Evolutionary conservation across 1,284 basidiomycete genomes (phyloP).

Genomic region (Cryptococcus sp.): DNA sequence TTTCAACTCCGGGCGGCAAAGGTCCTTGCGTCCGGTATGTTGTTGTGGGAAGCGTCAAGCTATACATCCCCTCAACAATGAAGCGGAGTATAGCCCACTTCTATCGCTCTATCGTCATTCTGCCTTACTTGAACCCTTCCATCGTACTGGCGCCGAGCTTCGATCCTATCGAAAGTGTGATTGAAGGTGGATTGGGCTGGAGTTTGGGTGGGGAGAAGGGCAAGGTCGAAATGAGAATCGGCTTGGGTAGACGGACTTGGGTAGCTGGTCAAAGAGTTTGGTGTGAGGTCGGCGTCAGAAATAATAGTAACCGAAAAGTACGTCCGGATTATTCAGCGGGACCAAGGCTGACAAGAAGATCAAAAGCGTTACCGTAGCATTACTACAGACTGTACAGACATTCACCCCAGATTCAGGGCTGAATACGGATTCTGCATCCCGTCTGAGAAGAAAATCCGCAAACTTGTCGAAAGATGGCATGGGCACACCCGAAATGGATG

Average conservation of each 20-base stretch:
- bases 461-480: conserved; percentile 3
- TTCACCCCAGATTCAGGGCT: conserved; percentile 59
- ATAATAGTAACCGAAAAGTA: conserved; percentile 66
- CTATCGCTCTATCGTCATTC: conserved; percentile 78
- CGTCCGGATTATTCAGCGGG: conserved; percentile 3
- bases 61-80: conserved; percentile 62
- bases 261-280: conserved; percentile 79
- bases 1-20: conserved; percentile 57
- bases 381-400: conserved; percentile 68
- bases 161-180: conserved; percentile 60
- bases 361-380: conserved; percentile 62
- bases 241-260: conserved; percentile 73
- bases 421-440: conserved; percentile 35
- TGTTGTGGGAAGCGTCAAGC: conserved; percentile 75
- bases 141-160: conserved; percentile 61
- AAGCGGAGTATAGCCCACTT: conserved; percentile 83
- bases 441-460: conserved; percentile 5
- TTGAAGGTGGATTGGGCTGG: conserved; percentile 56
- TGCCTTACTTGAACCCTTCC: conserved; percentile 70
- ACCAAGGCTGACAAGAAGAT: conserved; percentile 44
- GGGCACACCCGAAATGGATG: conserved; percentile 52
- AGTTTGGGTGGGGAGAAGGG: conserved; percentile 61
- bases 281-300: conserved; percentile 65
- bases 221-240: conserved; percentile 67
- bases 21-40: conserved; percentile 69